Evolutionary conservation across 2,329 filamentous ascomycete genomes (phyloP).

Genomic region (Cladosporium sp.): DNA sequence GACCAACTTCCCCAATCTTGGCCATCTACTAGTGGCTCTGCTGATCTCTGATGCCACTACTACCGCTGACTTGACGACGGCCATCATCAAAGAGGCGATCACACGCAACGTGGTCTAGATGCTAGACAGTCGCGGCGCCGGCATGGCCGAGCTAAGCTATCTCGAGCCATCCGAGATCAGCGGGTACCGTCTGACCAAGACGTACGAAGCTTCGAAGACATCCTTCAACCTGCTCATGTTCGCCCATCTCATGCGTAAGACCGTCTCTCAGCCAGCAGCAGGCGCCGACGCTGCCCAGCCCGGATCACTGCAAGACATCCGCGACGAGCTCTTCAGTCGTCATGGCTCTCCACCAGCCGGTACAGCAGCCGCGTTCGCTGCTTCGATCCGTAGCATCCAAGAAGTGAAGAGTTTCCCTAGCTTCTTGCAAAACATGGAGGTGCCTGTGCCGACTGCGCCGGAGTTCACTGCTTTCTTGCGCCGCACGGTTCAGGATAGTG

Average conservation of each 20-base stretch:
- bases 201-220: slow-evolving; percentile 26
- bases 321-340: slow-evolving; percentile 24
- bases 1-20: slow-evolving; percentile 24
- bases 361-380: slow-evolving; percentile 24
- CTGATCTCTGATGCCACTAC: slow-evolving; percentile 24
- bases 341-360: slow-evolving; percentile 26
- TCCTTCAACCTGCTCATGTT: slow-evolving; percentile 28
- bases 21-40: slow-evolving; percentile 26
- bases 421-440: slow-evolving; percentile 24
- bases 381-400: slow-evolving; percentile 25
- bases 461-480: slow-evolving; percentile 24
- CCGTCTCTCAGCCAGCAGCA: slow-evolving; percentile 19
- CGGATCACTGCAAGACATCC: slow-evolving; percentile 20
- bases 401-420: slow-evolving; percentile 23
- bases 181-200: slow-evolving; percentile 25
- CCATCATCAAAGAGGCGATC: slow-evolving; percentile 28
- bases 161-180: slow-evolving; percentile 24
- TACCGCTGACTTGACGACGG: slow-evolving; percentile 23
- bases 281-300: background rate
- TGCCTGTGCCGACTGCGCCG: slow-evolving; percentile 13
- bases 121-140: slow-evolving; percentile 23
- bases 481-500: slow-evolving; percentile 21
- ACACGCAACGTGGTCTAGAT: slow-evolving; percentile 31
- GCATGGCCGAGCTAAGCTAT: slow-evolving; percentile 26
- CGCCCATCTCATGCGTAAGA: slow-evolving; percentile 25